Percentiles rank a stretch among this genome's conserved stretches.
Conservation (phyloP, 2,329 filamentous ascomycete genomes). For the Catunica adiposa region DNA sequence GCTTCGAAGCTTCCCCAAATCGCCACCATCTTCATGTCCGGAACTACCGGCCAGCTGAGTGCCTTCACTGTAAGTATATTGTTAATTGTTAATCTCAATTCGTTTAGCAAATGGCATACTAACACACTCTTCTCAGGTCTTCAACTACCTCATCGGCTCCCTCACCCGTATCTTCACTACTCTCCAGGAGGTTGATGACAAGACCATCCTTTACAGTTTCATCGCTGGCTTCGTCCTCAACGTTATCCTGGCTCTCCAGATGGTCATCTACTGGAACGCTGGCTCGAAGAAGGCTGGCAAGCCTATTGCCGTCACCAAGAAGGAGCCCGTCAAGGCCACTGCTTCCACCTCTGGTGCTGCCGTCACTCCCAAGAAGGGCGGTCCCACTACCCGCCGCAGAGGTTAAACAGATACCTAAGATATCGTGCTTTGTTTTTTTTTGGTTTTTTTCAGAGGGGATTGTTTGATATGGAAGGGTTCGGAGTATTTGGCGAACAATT, state of each 20-base stretch:
- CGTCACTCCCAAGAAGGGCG: conserved; percentile 24
- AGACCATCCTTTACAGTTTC: conserved; percentile 89
- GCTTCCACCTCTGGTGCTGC: conserved; percentile 19
- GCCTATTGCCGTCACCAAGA: conserved; percentile 16
- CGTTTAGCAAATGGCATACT: neutral
- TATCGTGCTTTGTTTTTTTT: neutral
- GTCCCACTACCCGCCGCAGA: conserved; percentile 28
- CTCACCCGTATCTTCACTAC: conserved; percentile 95
- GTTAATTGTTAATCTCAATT: neutral
- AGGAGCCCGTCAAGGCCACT: conserved; percentile 14
- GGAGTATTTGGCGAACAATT: neutral
- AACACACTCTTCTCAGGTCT: conserved; percentile 45
- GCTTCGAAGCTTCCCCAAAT: conserved; percentile 94
- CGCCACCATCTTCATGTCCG: conserved; percentile 63
- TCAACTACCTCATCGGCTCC: conserved; percentile 91
- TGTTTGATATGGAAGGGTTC: too few species aligned
- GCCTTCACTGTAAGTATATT: conserved; percentile 67
- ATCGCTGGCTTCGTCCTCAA: conserved; percentile 85
- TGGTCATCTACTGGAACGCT: conserved; percentile 92
- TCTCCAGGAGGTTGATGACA: conserved; percentile 90
- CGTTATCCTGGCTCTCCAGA: conserved; percentile 68
- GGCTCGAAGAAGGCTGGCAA: conserved; percentile 28
- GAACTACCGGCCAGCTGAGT: conserved; percentile 85
- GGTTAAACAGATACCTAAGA: conserved; percentile 19
- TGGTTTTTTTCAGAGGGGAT: too few species aligned